Conservation (phyloP, 225 moss, liverwort and hornwort species). For the Marchantia paleacea region DNA sequence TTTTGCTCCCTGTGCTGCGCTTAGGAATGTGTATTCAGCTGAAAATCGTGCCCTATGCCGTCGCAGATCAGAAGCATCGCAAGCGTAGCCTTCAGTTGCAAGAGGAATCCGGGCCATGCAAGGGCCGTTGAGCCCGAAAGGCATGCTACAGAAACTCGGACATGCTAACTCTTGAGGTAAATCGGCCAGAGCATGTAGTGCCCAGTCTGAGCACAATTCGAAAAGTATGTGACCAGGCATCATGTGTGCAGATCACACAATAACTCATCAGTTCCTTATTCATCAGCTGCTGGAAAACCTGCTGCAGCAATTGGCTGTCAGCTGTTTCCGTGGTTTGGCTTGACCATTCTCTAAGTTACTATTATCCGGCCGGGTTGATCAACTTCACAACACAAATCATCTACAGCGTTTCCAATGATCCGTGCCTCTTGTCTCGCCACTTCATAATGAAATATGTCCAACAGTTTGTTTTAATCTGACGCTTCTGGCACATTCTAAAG, state of each 20-base stretch:
- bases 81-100: background rate
- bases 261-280: too few relatives aligned
- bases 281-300: too few relatives aligned
- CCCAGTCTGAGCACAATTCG: background rate
- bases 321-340: background rate
- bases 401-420: background rate
- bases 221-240: background rate
- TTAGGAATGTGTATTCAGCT: background rate
- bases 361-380: background rate
- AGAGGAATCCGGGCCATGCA: background rate
- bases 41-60: background rate
- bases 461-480: background rate
- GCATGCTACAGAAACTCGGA: background rate
- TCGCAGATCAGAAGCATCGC: background rate
- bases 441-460: background rate
- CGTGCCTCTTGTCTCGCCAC: background rate
- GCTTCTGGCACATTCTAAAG: background rate
- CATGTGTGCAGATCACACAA: too few relatives aligned
- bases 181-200: background rate
- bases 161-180: background rate
- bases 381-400: background rate
- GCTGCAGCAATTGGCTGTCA: background rate
- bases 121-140: background rate
- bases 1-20: background rate
- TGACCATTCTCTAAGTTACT: background rate